Evolutionary conservation across 306 rosid genomes (phyloP).

Genomic region (Oxytropis ochrocephala): DNA sequence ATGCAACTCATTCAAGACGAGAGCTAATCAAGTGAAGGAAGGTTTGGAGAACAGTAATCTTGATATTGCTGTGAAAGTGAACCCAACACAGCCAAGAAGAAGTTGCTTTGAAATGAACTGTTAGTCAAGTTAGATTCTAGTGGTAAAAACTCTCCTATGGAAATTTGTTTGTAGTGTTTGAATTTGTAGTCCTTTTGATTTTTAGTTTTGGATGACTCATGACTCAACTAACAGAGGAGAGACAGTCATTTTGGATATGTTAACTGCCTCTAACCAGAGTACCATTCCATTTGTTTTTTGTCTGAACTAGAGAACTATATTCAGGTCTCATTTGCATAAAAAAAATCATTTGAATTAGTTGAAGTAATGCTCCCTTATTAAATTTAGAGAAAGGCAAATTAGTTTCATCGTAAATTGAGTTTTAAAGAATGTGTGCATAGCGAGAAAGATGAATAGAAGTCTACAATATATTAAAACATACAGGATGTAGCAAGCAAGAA

Average conservation of each 20-base stretch:
- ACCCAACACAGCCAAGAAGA: conserved; percentile 26
- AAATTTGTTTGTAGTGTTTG: neutral
- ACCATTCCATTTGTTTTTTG: neutral
- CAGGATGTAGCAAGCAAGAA: too few species aligned
- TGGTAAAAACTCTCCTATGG: neutral
- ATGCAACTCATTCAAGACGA: conserved; percentile 53
- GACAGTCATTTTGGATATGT: conserved; percentile 20
- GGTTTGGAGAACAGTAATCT: conserved; percentile 43
- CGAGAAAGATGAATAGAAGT: too few species aligned
- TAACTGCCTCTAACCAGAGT: conserved; percentile 1
- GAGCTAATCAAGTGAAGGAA: conserved; percentile 56
- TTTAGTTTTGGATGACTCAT: neutral
- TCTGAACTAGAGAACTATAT: neutral
- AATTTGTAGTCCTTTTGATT: neutral
- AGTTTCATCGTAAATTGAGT: too few species aligned
- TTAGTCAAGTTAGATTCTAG: neutral
- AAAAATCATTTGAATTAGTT: too few species aligned
- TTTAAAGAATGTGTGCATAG: too few species aligned
- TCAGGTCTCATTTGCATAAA: conserved; percentile 9
- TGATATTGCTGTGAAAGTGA: conserved; percentile 51
- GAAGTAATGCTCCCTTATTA: too few species aligned
- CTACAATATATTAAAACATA: too few species aligned
- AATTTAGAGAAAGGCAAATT: too few species aligned
- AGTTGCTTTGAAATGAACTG: neutral
- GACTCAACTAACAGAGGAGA: neutral